phyloP scores from a whole-genome alignment of 768 basidiomycete species.

The Exidia glandulosa region DNA sequence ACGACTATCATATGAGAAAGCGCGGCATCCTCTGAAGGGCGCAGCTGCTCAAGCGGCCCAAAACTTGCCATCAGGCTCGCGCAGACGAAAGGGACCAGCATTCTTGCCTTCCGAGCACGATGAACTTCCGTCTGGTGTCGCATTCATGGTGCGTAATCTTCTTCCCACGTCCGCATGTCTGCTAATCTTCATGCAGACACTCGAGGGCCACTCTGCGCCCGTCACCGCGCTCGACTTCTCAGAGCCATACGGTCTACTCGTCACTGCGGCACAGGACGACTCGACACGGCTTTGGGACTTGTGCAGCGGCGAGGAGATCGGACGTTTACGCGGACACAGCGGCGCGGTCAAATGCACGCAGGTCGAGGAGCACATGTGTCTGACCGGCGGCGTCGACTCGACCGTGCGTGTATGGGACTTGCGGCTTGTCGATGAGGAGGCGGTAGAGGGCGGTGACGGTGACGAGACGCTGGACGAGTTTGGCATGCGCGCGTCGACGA shows the following conservation, averaged over 20 bases:
- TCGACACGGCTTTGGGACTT: constrained; percentile 93
- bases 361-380: constrained; percentile 81
- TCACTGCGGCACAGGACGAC: constrained; percentile 77
- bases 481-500: constrained; percentile 52
- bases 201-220: constrained; percentile 68
- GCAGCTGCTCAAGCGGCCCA: constrained; percentile 17
- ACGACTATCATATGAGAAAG: constrained; percentile 61
- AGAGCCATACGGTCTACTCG: constrained; percentile 91
- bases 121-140: constrained; percentile 84
- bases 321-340: constrained; percentile 69
- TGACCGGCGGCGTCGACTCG: constrained; percentile 86
- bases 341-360: constrained; percentile 83
- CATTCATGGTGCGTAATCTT: constrained; percentile 81
- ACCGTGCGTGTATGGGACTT: constrained; percentile 86
- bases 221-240: constrained; percentile 89
- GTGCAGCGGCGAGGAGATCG: constrained; percentile 77
- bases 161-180: background rate
- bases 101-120: constrained; percentile 97
- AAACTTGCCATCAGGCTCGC: constrained; percentile 45
- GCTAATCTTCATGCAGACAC: constrained; percentile 40
- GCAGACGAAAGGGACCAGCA: constrained; percentile 74
- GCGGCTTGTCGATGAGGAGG: constrained; percentile 58
- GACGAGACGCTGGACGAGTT: constrained; percentile 43
- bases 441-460: constrained; percentile 41
- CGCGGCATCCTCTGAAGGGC: constrained; percentile 20